Evolutionary conservation across 2,329 filamentous ascomycete species (phyloP).

Genomic region (Thielaviopsis punctulata): DNA sequence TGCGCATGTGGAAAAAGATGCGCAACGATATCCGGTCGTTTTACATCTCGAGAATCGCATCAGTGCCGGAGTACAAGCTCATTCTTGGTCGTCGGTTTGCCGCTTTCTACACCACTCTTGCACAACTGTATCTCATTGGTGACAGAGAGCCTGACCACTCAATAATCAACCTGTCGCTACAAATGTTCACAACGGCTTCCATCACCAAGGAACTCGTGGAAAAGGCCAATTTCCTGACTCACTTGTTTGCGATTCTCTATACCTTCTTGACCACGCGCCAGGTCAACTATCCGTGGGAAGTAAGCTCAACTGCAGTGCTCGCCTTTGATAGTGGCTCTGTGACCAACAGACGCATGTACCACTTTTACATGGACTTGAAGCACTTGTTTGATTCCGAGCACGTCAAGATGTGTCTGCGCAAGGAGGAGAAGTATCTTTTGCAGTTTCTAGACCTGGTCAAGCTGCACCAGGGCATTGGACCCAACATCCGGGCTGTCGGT

Average conservation of each 20-base stretch:
- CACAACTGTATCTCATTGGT: slow-evolving; percentile 87
- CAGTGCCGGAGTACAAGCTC: slow-evolving; percentile 89
- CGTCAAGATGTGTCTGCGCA: slow-evolving; percentile 69
- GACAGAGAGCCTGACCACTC: slow-evolving; percentile 95
- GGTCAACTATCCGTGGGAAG: slow-evolving; percentile 82
- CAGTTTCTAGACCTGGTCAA: slow-evolving; percentile 95
- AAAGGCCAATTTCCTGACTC: slow-evolving; percentile 87
- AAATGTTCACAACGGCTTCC: slow-evolving; percentile 91
- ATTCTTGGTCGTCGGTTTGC: slow-evolving; percentile 86
- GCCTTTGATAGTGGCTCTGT: slow-evolving; percentile 90
- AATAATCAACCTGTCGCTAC: slow-evolving; percentile 91
- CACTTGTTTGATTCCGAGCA: slow-evolving; percentile 79
- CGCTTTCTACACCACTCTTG: slow-evolving; percentile 80
- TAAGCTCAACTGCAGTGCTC: slow-evolving; percentile 69
- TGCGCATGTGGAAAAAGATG: slow-evolving; percentile 92
- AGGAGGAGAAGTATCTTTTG: slow-evolving; percentile 70
- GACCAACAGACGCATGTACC: slow-evolving; percentile 87
- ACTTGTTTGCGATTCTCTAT: slow-evolving; percentile 87
- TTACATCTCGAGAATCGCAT: slow-evolving; percentile 92
- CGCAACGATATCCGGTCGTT: slow-evolving; percentile 79
- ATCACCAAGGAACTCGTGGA: slow-evolving; percentile 94
- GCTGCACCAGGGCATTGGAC: slow-evolving; percentile 90
- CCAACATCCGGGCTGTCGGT: slow-evolving; percentile 74
- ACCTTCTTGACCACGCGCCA: slow-evolving; percentile 93
- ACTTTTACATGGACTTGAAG: slow-evolving; percentile 90